Evolutionary conservation across 495 filamentous ascomycete species (phyloP).

Genomic region (Penicillium pancosmium): DNA sequence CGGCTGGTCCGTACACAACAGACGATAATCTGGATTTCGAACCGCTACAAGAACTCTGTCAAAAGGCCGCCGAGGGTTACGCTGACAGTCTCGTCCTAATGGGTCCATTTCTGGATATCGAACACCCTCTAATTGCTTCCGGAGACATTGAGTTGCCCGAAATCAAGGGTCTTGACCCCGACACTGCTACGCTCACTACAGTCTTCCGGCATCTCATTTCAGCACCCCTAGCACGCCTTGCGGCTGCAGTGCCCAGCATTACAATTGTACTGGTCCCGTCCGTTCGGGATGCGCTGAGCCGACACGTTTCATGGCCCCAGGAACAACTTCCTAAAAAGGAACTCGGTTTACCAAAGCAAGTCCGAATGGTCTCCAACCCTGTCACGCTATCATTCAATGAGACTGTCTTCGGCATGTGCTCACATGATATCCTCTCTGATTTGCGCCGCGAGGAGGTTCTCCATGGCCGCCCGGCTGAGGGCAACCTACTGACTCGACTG

Average conservation of each 20-base stretch:
- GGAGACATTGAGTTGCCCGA: slow-evolving; percentile 91
- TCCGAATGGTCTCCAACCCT: slow-evolving; percentile 80
- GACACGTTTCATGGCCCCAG: slow-evolving; percentile 90
- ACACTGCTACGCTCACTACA: slow-evolving; percentile 75
- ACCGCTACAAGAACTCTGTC: slow-evolving; percentile 78
- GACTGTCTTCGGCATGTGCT: slow-evolving; percentile 73
- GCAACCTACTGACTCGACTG: slow-evolving; percentile 65
- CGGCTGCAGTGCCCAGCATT: slow-evolving; percentile 68
- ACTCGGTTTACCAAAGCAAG: slow-evolving; percentile 74
- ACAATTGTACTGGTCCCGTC: slow-evolving; percentile 83
- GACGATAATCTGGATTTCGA: slow-evolving; percentile 91
- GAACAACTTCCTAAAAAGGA: slow-evolving; percentile 72
- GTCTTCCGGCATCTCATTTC: slow-evolving; percentile 82
- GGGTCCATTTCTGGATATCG: slow-evolving; percentile 88
- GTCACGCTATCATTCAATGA: slow-evolving; percentile 88
- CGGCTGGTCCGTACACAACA: slow-evolving; percentile 86
- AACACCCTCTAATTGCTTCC: slow-evolving; percentile 84
- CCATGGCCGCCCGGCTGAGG: slow-evolving; percentile 54
- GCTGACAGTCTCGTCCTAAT: slow-evolving; percentile 80
- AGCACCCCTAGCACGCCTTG: slow-evolving; percentile 65
- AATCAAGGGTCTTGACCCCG: slow-evolving; percentile 66
- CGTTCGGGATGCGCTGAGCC: slow-evolving; percentile 79
- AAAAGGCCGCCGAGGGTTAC: slow-evolving; percentile 69
- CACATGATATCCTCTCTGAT: slow-evolving; percentile 81
- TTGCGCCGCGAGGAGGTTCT: slow-evolving; percentile 76